Base-by-base conservation (phyloP, 106 monocot species). In the Apostasia shenzhenica region DNA sequence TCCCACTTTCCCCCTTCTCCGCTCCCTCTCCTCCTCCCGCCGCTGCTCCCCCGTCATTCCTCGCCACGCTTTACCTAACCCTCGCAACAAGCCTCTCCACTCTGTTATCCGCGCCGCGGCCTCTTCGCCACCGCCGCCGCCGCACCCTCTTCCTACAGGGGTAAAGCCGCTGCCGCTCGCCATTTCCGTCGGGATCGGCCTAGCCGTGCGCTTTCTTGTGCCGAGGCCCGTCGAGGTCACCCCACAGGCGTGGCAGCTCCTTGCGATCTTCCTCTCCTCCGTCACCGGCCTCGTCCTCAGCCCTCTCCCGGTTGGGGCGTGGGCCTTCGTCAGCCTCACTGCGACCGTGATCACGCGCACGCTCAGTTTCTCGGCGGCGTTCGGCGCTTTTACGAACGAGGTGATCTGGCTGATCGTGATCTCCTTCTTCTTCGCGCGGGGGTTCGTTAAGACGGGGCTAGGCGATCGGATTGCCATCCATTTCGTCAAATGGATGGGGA, bases 351-450 rank as follows among this genome's bases (percentile, higher is more conserved):
- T 89, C 56, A 83, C 97, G 13, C 39, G 72, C 41, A 97, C 92
- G 10, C 85, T 92, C 45, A 73, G 77, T 64, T 92, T 97, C 79
- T 41, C 80, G 5, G 78, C 89, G 8, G 97, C 97, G 8, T 97
- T 92, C 73, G 48, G 63, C 9, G 89, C 97, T 2, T 97, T 86
- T 79, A 89, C 86, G 37, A 87, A 86, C 64, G 92, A 92, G 70
- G 92, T 92, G 47, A 92, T 92, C 65, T 97, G 97, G 97, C 74
- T 97, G 40, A 97, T 92, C 59, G 92, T 92, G 13, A 89, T 97
- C 61, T 92, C 97, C 56, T 97, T 97, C 80, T 92, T 97, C 82
- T 95, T 95, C 68, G 97, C 97, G 14, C 63, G 89, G 39, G 97
- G 97, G 4, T 97, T 97, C 60, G 92, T 97, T 9, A 97, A 97